These are phyloP conservation scores for Rhynchospora pubera DNA, from an alignment of 176 grass and related monocot species.

Conservation along the genomic window DNA sequence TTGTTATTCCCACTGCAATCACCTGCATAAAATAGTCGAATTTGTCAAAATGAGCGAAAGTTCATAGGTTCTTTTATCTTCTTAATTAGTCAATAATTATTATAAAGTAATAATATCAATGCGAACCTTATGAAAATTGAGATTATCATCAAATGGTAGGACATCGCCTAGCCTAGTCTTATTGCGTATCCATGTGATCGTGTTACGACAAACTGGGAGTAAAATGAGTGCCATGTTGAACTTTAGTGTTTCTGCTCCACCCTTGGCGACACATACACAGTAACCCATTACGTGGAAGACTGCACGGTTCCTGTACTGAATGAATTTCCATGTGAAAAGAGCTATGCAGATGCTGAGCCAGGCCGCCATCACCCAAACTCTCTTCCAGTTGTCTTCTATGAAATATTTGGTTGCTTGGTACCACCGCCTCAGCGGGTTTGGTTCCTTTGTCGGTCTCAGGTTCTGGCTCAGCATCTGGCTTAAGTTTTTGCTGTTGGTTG, in stretches of 20 bases:
- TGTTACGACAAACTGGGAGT: slow-evolving; percentile 95
- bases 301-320: slow-evolving; percentile 56
- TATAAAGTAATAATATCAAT: background rate
- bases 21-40: slow-evolving; percentile 26
- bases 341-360: slow-evolving; percentile 59
- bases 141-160: slow-evolving; percentile 90
- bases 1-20: slow-evolving; percentile 54
- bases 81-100: background rate
- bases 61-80: background rate
- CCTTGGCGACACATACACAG: slow-evolving; percentile 95
- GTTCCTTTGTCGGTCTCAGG: slow-evolving; percentile 65
- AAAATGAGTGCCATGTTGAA: slow-evolving; percentile 99
- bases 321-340: slow-evolving; percentile 78
- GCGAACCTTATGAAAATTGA: slow-evolving; percentile 92
- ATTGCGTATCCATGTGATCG: slow-evolving; percentile 92
- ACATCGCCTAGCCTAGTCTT: slow-evolving; percentile 23
- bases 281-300: slow-evolving; percentile 89
- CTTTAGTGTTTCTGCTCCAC: slow-evolving; percentile 94
- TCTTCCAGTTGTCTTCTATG: slow-evolving; percentile 86
- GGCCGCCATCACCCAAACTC: slow-evolving; percentile 67
- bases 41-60: background rate
- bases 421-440: slow-evolving; percentile 65
- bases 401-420: slow-evolving; percentile 52
- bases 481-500: slow-evolving; percentile 70
- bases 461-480: slow-evolving; percentile 90